Evolutionary conservation across 2,329 filamentous ascomycete species (phyloP), one percentile per base, ranked within the genome.

Genomic region (Sphaerulina populicola): DNA sequence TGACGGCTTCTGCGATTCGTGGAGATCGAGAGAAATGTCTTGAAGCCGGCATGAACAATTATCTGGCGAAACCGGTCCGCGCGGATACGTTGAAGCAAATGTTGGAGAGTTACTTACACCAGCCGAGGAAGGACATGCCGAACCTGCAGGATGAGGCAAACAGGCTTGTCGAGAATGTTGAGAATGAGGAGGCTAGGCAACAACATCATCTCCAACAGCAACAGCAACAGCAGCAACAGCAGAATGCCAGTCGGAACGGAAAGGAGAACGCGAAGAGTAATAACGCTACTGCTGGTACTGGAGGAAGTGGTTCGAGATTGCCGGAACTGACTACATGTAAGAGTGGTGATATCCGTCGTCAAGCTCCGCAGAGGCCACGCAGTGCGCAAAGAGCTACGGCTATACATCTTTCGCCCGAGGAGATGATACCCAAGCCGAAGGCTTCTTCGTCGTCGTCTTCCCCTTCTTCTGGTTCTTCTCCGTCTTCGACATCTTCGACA

Each of bases 21-120:
- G 91, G 91, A 14, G 91, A 97, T 66, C 78, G 90, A 43, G 91
- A 97, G 67, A 96, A 94, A 71, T 96, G 91, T 61, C 73, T 96
- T n/a, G 88, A 89, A 44, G 88, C 88, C 1, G 91, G 91, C 40
- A 97, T 97, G 91, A 95, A 96, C 68, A 93, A 96, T 64, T 97
- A 96, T 63, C 79, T 96, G 1, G 89, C 91, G 12, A 97, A 97
- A 67, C 91, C 91, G 1, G 91, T 97, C n/a, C 80, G 89, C 6
- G 88, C 86, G 3, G 86, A 90, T 42, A 83, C 94, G 37, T 74
- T 97, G 48, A 93, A 88, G 70, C 82, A 82, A 64, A 91, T 96
- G 72, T 72, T 97, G 10, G 81, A 86, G 59, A 75, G 77, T 29
- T 86, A 86, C 61, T 74, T 86, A 9, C 62, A 65, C 11, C 78